Conservation (phyloP, 2,329 filamentous ascomycete genomes). For the Trichoderma atrobrunneum region DNA sequence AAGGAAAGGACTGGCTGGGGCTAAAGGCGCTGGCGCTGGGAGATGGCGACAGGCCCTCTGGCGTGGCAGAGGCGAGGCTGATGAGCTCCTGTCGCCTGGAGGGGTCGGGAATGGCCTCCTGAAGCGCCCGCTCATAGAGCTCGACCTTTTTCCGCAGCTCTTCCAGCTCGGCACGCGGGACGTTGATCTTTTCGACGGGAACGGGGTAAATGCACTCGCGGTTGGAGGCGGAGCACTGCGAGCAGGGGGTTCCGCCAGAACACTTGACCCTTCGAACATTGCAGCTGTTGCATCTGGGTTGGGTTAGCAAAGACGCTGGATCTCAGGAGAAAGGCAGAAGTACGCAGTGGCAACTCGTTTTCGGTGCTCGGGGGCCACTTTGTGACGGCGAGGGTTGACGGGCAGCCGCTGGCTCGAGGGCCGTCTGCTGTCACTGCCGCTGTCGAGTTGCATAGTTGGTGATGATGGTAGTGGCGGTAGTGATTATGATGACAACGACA, state of each 20-base stretch:
- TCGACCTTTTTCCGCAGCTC: conserved; percentile 39
- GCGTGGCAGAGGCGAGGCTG: conserved; percentile 26
- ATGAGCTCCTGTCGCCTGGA: conserved; percentile 35
- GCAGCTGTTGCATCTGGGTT: conserved; percentile 49
- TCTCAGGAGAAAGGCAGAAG: not conserved
- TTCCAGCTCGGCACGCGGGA: conserved; percentile 43
- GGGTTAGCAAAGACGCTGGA: not conserved
- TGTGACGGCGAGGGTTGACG: conserved; percentile 49
- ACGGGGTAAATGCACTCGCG: conserved; percentile 49
- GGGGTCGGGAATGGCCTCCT: conserved; percentile 37
- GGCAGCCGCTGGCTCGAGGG: conserved; percentile 39
- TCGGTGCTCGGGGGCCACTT: conserved; percentile 45
- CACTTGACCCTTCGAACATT: conserved; percentile 53
- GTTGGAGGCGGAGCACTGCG: conserved; percentile 42
- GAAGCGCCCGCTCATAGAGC: conserved; percentile 40
- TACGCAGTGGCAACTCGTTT: conserved; percentile 51
- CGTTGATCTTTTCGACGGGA: conserved; percentile 42
- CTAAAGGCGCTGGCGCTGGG: conserved; percentile 23
- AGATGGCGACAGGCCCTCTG: conserved; percentile 24
- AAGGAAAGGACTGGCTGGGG: not conserved
- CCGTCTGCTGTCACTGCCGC: conserved; percentile 26
- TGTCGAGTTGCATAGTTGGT: conserved; percentile 29
- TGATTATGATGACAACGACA: not conserved
- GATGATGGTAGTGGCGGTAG: not conserved
- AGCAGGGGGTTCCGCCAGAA: conserved; percentile 49